Evolutionary conservation across 352 stramenopile genomes (phyloP), one percentile per base, ranked within the genome.

Genomic region (Globisporangium emineosum): DNA sequence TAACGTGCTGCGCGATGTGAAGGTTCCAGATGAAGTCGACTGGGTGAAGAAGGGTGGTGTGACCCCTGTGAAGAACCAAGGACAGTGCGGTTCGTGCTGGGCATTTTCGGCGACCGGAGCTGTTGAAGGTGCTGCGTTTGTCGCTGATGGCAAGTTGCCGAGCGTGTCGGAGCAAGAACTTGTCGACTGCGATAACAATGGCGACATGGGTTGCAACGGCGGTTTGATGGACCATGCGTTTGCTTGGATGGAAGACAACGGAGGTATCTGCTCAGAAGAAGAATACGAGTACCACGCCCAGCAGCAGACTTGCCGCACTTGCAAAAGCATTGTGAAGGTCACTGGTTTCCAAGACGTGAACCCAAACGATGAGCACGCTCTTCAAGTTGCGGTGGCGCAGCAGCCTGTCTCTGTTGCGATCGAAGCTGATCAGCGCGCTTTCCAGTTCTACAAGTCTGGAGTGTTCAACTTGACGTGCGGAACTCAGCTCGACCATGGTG

Each of bases 201-300:
- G 90, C 57, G 94, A 99, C 81, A 88, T 97, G 73, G 97, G 96
- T 61, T 99, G 98, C 83, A 96, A 96, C 65, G 98, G 97, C 29
- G 98, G 97, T 30, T 75, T 99, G 15, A 99, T 99, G 96, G 95
- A 98, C 78, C 96, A 98, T 70, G 96, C 96, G 10, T 99, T 99
- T 70, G 76, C 89, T 19, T 99, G 95, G 79, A 97, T 99, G 62
- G 88, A 98, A 66, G 75, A 86, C 49, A 80, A 96, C 57, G 83
- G 82, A 27, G 96, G 96, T 17, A 76, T 99, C n/a, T 99, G 94
- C 74, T 88, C 79, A 15, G 96, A 99, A 69, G 79, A 83, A 0
- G 94, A 98, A 59, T 99, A 99, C 72, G 86, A 93, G n/a, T 99
- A 99, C 75, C 72, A 82, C 43, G 91, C 75, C 15, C 77, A 85